phyloP scores from a whole-genome alignment of 768 basidiomycete species.

The Leccinellum rugosiceps region DNA sequence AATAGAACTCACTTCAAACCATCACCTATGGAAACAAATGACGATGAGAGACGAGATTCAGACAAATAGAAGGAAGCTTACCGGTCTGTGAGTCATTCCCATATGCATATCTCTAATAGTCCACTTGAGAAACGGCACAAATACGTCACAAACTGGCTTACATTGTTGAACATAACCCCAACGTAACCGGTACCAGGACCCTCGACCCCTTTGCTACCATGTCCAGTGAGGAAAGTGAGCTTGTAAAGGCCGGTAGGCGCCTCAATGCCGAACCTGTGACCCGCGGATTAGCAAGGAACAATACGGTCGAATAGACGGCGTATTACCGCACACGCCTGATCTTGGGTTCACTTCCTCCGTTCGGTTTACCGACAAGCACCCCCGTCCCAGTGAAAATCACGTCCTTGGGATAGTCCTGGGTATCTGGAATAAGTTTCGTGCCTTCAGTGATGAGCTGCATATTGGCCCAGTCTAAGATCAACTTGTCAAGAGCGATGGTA shows the following conservation, averaged over 20 bases:
- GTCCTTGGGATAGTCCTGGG: too few species aligned
- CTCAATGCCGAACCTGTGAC: not conserved
- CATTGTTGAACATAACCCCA: not conserved
- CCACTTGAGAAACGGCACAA: not conserved
- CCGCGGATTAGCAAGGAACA: too few species aligned
- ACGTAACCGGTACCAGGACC: not conserved
- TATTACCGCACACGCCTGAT: too few species aligned
- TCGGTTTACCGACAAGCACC: too few species aligned
- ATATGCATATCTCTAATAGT: too few species aligned
- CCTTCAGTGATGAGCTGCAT: too few species aligned
- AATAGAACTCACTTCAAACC: not conserved
- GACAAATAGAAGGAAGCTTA: not conserved
- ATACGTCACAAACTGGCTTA: not conserved
- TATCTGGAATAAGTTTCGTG: too few species aligned
- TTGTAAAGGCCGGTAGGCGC: not conserved
- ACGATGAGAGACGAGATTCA: not conserved
- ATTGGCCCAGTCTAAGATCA: too few species aligned
- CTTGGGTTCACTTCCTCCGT: too few species aligned
- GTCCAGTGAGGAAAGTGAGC: not conserved
- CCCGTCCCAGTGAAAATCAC: too few species aligned
- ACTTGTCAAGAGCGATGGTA: too few species aligned
- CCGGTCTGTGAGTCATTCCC: not conserved
- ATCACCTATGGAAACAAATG: not conserved
- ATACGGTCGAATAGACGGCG: too few species aligned
- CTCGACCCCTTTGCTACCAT: not conserved